Base-by-base conservation (phyloP, 495 filamentous ascomycete species). In the Cetradonia linearis region DNA sequence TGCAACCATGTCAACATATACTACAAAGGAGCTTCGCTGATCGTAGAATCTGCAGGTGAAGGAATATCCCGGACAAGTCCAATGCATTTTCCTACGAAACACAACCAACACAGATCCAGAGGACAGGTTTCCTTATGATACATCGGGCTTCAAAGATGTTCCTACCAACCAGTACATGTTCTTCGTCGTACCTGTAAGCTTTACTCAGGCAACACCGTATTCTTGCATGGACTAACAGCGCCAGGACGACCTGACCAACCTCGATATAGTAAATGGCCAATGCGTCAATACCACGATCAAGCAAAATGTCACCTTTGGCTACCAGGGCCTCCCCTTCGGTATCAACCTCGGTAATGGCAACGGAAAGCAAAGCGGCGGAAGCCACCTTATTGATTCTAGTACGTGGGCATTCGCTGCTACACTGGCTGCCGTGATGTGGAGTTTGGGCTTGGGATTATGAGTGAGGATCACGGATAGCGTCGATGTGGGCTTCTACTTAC, bases 21-120 rank as follows among this genome's bases (percentile, higher is more conserved):
- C 54, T 30, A 28, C 3, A n/a, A 40, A 28, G n/a, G 18, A 30
- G 36, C 13, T n/a, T 18, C 8, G 23, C 57, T 48, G 14, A 56
- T 0, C 13, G 6, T 20, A 9, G 13, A 27, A 14, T 27, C 5
- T 28, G 4, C 72, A 75, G 74, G 84, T 71, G 2, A 77, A 71
- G 44, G 78, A 84, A 28, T 85, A 81, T 64, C 86, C 87, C 0
- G 77, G 73, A 25, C 82, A 87, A 66, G 85, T 91, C n/a, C 81
- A 85, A 62, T 91, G 87, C 70, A 89, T 91, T 62, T 80, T 86
- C 56, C 72, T 91, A 2, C 78, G 87, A n/a, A 91, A 91, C 69
- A 87, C 84, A 0, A 76, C 73, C 13, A 76, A 80, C 13, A 90
- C 86, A 0, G 87, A 91, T 65, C 37, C 70, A 0, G 74, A 71